Conservation (phyloP, 495 filamentous ascomycete species). For the Annulohypoxylon maeteangense region DNA sequence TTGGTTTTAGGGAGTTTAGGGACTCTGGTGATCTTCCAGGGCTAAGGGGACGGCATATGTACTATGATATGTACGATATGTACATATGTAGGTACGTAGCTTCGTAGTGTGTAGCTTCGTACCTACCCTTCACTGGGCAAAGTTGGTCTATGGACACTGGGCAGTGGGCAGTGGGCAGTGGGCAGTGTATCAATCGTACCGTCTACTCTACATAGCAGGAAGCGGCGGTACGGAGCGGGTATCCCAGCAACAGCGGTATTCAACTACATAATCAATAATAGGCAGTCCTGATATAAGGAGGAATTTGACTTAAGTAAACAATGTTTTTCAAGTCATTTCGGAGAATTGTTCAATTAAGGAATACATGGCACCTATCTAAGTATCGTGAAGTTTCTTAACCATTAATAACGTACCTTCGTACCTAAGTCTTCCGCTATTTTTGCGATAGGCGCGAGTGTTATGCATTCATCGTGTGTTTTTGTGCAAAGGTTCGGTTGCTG, state of each 20-base stretch:
- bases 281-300: neutral
- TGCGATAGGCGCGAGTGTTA: conserved; percentile 9
- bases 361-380: neutral
- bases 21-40: conserved; percentile 42
- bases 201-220: neutral
- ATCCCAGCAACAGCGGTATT: conserved; percentile 4
- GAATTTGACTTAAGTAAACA: neutral
- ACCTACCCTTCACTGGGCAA: neutral
- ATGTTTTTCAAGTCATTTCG: neutral
- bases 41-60: conserved; percentile 31
- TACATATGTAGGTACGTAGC: conserved; percentile 16
- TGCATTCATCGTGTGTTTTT: conserved; percentile 28
- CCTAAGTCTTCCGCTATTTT: neutral
- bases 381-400: neutral
- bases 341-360: neutral
- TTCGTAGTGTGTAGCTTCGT: neutral
- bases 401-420: conserved; percentile 9
- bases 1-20: conserved; percentile 33
- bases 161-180: neutral
- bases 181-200: neutral
- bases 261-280: neutral
- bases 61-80: neutral
- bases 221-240: conserved; percentile 7
- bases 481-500: conserved; percentile 16
- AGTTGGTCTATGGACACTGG: neutral